Evolutionary conservation across 495 filamentous ascomycete species (phyloP), one percentile per base, ranked within the genome.

Genomic region (Cladorrhinum samala): DNA sequence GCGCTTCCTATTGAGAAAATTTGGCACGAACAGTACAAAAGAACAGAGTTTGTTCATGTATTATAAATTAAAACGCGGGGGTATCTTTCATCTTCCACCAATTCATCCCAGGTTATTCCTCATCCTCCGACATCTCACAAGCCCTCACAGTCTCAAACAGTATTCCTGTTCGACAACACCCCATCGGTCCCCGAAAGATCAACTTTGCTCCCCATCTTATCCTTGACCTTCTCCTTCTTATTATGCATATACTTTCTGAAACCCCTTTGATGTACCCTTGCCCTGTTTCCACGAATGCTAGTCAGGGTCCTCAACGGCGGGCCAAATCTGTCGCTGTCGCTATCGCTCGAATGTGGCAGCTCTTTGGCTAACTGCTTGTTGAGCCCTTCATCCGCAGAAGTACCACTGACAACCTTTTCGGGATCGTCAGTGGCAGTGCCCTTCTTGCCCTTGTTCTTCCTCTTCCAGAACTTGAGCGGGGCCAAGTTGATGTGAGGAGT

Each of bases 201-300:
- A 37, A 16, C 19, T 43, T 49, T 53, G 17, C 50, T 53, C 27
- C 45, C 39, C 2, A 46, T 53, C 55, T 56, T 59, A 0, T 6
- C 53, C 46, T 59, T 64, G 40, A 48, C 62, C 52, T 57, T 60
- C 17, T 37, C 41, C 53, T 67, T 67, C 49, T 64, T 55, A 25
- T 67, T 61, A 19, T 62, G 59, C 59, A 65, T 56, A 41, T 62
- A 64, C 57, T 64, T 50, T 36, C 58, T 47, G 46, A 67, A 62
- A 0, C 61, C 54, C 3, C 64, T 46, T 1, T 53, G 59, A 13
- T 67, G 52, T 38, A 18, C 48, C 9, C 46, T 17, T 0, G 55
- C 64, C 3, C 64, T 42, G 50, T 62, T 56, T 9, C 64, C 64
- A 1, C 64, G 47, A 3, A 67, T 27, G 8, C 53, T 55, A 8